phyloP scores from a whole-genome alignment of 73 alveolate species.

The Tetrahymena elliotti region DNA sequence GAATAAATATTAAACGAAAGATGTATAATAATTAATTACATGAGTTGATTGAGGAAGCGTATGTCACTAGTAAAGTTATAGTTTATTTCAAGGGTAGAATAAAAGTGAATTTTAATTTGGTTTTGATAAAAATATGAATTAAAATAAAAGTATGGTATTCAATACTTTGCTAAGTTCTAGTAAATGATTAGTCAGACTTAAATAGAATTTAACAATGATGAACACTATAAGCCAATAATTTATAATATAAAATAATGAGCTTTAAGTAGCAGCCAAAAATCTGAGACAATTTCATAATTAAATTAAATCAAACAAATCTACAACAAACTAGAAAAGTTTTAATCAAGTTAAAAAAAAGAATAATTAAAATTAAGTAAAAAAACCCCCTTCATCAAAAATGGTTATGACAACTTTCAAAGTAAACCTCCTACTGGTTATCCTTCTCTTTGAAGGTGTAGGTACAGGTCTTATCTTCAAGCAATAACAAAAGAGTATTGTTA shows the following conservation, averaged over 20 bases:
- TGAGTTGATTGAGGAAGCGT: not conserved
- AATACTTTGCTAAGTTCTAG: not conserved
- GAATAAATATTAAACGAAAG: too few relatives aligned
- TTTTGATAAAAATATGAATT: not conserved
- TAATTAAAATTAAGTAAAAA: not conserved
- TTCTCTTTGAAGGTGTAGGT: not conserved
- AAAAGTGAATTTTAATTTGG: not conserved
- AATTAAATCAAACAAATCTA: not conserved
- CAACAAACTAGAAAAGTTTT: not conserved
- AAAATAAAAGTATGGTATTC: not conserved
- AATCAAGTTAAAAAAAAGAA: not conserved
- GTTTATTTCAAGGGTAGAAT: not conserved
- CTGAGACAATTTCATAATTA: not conserved
- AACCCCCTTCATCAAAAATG: not conserved
- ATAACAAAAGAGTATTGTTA: constrained; percentile 10
- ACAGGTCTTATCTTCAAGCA: constrained; percentile 5
- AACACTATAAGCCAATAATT: not conserved
- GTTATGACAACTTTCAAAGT: not conserved
- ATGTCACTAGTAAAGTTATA: not conserved
- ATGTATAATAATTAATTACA: too few relatives aligned
- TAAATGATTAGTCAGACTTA: not conserved
- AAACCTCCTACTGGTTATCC: not conserved
- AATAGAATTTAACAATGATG: not conserved
- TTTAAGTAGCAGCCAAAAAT: not conserved
- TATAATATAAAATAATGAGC: not conserved